A percentile compares a stretch with the other conserved stretches of the same genome.
Evolutionary conservation across 1,284 basidiomycete genomes (phyloP).

Genomic region (Laetiporus sulphureus): DNA sequence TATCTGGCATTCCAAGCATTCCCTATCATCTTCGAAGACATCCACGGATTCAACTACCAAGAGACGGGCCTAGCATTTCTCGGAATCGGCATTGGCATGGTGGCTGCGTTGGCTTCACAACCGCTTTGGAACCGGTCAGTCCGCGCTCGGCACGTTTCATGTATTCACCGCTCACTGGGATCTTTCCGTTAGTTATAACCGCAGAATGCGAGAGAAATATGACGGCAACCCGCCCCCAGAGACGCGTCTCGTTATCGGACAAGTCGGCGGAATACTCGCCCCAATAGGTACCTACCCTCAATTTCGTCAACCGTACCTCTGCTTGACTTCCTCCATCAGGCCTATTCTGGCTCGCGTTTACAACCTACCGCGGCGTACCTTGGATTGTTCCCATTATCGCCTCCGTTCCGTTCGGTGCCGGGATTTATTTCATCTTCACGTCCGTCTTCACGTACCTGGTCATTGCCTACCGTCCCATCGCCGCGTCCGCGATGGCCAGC

Average conservation of each 20-base stretch:
- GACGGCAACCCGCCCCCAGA: slow-evolving; percentile 63
- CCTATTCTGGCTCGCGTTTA: slow-evolving; percentile 71
- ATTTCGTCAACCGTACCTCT: neutral
- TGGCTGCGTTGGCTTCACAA: slow-evolving; percentile 46
- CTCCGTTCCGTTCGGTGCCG: slow-evolving; percentile 54
- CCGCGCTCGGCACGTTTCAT: neutral
- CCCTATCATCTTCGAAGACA: slow-evolving; percentile 56
- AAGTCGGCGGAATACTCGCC: slow-evolving; percentile 61
- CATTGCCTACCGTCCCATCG: slow-evolving; percentile 70
- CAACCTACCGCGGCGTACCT: slow-evolving; percentile 57
- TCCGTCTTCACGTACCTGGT: slow-evolving; percentile 69
- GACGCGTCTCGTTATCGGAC: slow-evolving; percentile 56
- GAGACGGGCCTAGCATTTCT: slow-evolving; percentile 62
- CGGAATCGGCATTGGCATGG: slow-evolving; percentile 67
- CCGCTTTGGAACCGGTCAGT: slow-evolving; percentile 60
- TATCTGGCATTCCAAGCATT: slow-evolving; percentile 73
- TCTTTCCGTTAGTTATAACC: slow-evolving; percentile 24
- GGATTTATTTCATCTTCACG: slow-evolving; percentile 56
- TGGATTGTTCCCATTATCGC: slow-evolving; percentile 70
- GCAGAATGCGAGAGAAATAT: slow-evolving; percentile 24
- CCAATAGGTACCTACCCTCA: slow-evolving; percentile 38
- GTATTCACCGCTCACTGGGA: too few species aligned
- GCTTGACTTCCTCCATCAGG: slow-evolving; percentile 25
- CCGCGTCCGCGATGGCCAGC: slow-evolving; percentile 70
- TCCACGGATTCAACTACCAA: slow-evolving; percentile 57